These are phyloP conservation scores for Striga asiatica DNA, from an alignment of 257 asterid species.

Conservation along the genomic window DNA sequence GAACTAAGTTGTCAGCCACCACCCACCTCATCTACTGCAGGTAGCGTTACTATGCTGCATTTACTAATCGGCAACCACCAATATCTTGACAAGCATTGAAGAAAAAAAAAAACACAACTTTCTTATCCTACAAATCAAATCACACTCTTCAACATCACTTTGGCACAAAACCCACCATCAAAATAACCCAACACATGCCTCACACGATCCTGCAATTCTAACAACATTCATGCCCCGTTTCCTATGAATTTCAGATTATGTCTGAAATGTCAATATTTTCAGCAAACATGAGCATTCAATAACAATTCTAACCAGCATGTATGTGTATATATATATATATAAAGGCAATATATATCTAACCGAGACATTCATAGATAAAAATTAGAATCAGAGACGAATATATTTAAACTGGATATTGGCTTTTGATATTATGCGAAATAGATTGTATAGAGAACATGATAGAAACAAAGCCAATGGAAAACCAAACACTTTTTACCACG, in stretches of 20 bases:
- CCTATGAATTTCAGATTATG: neutral
- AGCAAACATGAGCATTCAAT: neutral
- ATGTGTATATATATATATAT: neutral
- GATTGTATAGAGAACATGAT: constrained; percentile 27
- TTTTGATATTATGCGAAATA: constrained; percentile 24
- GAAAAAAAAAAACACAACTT: neutral
- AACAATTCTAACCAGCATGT: neutral
- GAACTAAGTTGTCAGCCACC: neutral
- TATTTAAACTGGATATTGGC: constrained; percentile 14
- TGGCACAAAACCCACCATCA: neutral
- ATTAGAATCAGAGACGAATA: neutral
- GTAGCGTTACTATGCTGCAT: neutral
- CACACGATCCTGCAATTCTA: constrained; percentile 1
- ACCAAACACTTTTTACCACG: neutral
- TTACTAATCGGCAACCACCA: constrained; percentile 10
- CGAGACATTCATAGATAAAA: neutral
- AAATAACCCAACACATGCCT: neutral
- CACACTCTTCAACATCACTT: neutral
- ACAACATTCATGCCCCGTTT: neutral
- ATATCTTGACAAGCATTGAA: neutral
- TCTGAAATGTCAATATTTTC: neutral
- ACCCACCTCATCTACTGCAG: constrained; percentile 9
- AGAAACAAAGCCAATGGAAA: constrained; percentile 15
- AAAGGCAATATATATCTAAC: neutral
- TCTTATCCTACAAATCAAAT: constrained; percentile 1